These are phyloP conservation scores for Lentinula boryana DNA, from an alignment of 768 basidiomycete species.

Conservation along the genomic window DNA sequence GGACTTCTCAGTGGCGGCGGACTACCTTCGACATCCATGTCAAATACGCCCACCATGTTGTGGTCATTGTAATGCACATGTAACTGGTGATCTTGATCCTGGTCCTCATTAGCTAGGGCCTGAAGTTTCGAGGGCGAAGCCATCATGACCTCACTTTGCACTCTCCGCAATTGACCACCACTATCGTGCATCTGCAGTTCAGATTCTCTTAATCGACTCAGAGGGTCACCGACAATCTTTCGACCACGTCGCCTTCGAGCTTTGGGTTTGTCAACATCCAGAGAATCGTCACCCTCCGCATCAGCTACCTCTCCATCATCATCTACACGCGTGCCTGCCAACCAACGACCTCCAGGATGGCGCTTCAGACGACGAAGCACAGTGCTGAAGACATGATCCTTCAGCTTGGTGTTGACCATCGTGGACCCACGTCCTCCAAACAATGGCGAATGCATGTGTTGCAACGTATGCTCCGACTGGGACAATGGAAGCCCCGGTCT, in stretches of 20 bases:
- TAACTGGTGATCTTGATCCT: constrained; percentile 22
- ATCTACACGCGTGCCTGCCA: constrained; percentile 35
- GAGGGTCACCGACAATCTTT: constrained; percentile 8
- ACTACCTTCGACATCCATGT: constrained; percentile 28
- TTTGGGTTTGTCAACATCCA: constrained; percentile 17
- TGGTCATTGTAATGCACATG: constrained; percentile 27
- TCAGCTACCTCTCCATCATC: constrained; percentile 51
- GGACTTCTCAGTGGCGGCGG: background rate
- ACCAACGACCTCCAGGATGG: constrained; percentile 36
- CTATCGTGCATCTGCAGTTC: constrained; percentile 26
- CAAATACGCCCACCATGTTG: constrained; percentile 29
- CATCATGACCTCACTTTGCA: constrained; percentile 57
- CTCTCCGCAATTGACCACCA: constrained; percentile 42
- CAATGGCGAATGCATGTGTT: constrained; percentile 16
- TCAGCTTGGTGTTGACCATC: constrained; percentile 87
- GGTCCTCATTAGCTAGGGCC: constrained; percentile 24
- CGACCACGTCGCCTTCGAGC: constrained; percentile 36
- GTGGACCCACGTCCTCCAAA: constrained; percentile 93
- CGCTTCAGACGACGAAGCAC: constrained; percentile 72
- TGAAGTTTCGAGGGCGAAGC: constrained; percentile 27
- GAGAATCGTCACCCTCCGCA: constrained; percentile 28
- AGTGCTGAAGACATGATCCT: constrained; percentile 92
- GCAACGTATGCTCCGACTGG: constrained; percentile 35
- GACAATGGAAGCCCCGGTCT: constrained; percentile 33
- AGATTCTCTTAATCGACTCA: constrained; percentile 31